Evolutionary conservation across 345 rosid species (phyloP).

Genomic region (Lepidium sativum): DNA sequence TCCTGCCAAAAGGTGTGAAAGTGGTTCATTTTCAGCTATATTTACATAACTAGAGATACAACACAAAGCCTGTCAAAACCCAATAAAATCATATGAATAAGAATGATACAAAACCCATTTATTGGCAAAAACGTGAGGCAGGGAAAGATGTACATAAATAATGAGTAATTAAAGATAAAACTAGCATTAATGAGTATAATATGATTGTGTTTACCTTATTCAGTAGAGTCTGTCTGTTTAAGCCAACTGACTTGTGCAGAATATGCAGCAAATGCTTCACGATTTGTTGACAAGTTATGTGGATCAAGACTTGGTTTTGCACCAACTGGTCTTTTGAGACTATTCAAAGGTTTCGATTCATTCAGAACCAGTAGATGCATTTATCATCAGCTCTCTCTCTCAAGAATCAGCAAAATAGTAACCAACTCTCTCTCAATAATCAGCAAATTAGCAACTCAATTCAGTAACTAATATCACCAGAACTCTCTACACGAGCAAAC

Average conservation of each 20-base stretch:
- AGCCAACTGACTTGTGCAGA: neutral
- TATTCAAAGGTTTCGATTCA: neutral
- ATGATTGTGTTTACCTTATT: neutral
- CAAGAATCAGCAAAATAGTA: neutral
- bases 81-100: neutral
- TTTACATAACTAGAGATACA: conserved; percentile 1
- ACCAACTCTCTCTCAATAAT: neutral
- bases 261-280: conserved; percentile 5
- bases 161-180: neutral
- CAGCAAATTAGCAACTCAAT: neutral
- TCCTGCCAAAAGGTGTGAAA: neutral
- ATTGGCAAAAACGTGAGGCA: neutral
- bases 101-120: conserved; percentile 10
- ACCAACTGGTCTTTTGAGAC: neutral
- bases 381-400: conserved; percentile 2
- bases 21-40: neutral
- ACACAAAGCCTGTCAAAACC: neutral
- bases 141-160: neutral
- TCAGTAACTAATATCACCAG: conserved; percentile 37
- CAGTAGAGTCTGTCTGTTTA: neutral
- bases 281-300: conserved; percentile 1
- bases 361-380: neutral
- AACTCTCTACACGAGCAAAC: conserved; percentile 60
- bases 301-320: conserved; percentile 3
- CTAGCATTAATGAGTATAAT: neutral